phyloP scores from a whole-genome alignment of 805 yeast species.

The Blastobotrys peoriensis region DNA sequence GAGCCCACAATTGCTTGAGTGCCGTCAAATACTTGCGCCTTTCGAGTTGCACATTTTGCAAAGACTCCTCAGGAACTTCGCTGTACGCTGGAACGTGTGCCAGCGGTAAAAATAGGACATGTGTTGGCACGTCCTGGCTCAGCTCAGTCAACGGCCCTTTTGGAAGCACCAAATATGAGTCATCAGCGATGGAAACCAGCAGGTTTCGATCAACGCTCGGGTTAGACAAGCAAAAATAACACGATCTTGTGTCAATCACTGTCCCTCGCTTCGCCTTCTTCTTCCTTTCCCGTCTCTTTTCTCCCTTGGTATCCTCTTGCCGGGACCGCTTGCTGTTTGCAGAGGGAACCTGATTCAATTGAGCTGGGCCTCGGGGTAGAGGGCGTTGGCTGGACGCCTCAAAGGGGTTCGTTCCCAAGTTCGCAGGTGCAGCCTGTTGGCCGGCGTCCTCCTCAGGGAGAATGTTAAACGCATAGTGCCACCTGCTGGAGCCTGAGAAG shows the following conservation, averaged over 20 bases:
- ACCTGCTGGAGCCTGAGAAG: slow-evolving; percentile 49
- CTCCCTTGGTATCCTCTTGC: slow-evolving; percentile 3
- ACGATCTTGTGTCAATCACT: slow-evolving; percentile 48
- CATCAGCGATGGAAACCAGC: slow-evolving; percentile 67
- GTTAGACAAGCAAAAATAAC: slow-evolving; percentile 81
- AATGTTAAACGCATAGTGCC: slow-evolving; percentile 71
- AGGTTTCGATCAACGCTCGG: slow-evolving; percentile 73
- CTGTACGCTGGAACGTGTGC: slow-evolving; percentile 54
- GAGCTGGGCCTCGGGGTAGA: no score
- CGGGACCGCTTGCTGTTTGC: not conserved
- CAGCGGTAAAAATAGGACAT: slow-evolving; percentile 73
- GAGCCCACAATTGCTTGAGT: slow-evolving; percentile 43
- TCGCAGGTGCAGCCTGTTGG: not conserved
- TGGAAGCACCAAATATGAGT: slow-evolving; percentile 66
- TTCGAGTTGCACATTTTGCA: slow-evolving; percentile 34
- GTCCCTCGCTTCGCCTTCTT: slow-evolving; percentile 19
- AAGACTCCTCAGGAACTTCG: slow-evolving; percentile 30
- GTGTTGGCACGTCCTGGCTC: slow-evolving; percentile 62
- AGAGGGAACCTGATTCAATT: slow-evolving; percentile 1
- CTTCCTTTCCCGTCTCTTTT: slow-evolving; percentile 10
- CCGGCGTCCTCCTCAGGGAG: not conserved
- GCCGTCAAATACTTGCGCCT: slow-evolving; percentile 41
- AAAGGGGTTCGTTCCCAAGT: not conserved
- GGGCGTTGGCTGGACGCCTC: no score
- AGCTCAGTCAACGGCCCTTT: slow-evolving; percentile 70